phyloP scores from a whole-genome alignment of 192 early-diverging fungal genomes.

The Entomortierella beljakovae region DNA sequence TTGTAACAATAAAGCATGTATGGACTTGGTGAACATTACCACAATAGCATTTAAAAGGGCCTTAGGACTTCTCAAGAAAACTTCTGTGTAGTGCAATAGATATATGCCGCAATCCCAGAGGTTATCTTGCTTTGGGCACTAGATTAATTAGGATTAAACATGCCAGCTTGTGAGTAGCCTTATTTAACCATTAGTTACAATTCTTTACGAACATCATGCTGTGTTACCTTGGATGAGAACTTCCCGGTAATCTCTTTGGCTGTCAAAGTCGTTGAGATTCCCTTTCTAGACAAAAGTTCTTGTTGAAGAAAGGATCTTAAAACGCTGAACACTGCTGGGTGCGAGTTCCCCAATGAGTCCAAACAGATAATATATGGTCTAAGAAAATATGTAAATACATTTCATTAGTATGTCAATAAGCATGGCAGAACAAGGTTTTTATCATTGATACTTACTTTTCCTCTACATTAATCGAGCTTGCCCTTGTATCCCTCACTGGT shows the following conservation, averaged over 20 bases:
- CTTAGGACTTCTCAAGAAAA: constrained; percentile 61
- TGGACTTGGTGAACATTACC: neutral
- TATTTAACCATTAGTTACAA: too few species aligned
- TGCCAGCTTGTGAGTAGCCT: too few species aligned
- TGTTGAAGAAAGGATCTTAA: constrained; percentile 35
- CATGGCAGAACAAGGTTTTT: too few species aligned
- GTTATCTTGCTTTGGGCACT: constrained; percentile 82
- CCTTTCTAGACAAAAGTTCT: constrained; percentile 21
- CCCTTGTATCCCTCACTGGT: neutral
- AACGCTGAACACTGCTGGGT: constrained; percentile 27
- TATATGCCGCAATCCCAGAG: constrained; percentile 90
- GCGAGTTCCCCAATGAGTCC: constrained; percentile 30
- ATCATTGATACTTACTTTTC: constrained; percentile 19
- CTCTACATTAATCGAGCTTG: neutral
- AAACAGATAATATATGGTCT: constrained; percentile 43
- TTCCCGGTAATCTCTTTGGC: constrained; percentile 36
- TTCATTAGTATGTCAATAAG: too few species aligned
- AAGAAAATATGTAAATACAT: neutral
- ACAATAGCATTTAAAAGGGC: constrained; percentile 23
- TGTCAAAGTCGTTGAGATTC: constrained; percentile 16
- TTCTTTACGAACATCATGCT: neutral
- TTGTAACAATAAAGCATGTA: too few species aligned
- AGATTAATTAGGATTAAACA: too few species aligned
- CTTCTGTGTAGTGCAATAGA: constrained; percentile 81
- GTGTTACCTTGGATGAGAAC: constrained; percentile 35